Conservation (phyloP, 2,329 filamentous ascomycete species). For the Cytospora paraplurivora region DNA sequence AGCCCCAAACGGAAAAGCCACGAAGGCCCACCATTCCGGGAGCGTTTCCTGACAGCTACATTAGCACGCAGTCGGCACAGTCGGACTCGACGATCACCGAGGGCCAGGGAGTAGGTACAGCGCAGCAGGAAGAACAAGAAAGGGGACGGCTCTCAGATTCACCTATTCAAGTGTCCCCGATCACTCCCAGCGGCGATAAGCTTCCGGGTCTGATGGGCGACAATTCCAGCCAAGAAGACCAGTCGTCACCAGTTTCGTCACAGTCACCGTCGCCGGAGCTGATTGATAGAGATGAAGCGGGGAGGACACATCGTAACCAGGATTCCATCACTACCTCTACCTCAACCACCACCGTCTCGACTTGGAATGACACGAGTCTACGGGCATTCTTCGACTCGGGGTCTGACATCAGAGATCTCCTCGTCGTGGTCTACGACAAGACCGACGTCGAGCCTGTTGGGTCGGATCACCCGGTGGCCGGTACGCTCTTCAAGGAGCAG, state of each 20-base stretch:
- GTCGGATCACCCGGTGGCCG: constrained; percentile 82
- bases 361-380: constrained; percentile 86
- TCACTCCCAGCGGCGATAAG: constrained; percentile 46
- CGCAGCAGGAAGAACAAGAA: constrained; percentile 31
- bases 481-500: constrained; percentile 81
- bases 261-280: constrained; percentile 60
- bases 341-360: constrained; percentile 59
- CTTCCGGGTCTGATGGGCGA: constrained; percentile 71
- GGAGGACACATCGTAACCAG: constrained; percentile 44
- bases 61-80: constrained; percentile 36
- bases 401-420: constrained; percentile 83
- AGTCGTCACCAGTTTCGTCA: constrained; percentile 63
- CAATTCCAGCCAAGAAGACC: constrained; percentile 69
- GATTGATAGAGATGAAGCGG: constrained; percentile 50
- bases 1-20: constrained; percentile 16
- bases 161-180: constrained; percentile 65
- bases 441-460: constrained; percentile 77
- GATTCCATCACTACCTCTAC: constrained; percentile 57
- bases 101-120: constrained; percentile 38
- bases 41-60: constrained; percentile 46
- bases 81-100: constrained; percentile 35
- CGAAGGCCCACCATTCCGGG: constrained; percentile 43
- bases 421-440: constrained; percentile 92
- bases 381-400: constrained; percentile 90
- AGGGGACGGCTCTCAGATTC: constrained; percentile 65